Evolutionary conservation across 768 basidiomycete genomes (phyloP), one percentile per base, ranked within the genome.

Genomic region (Neoboletus magnificus): DNA sequence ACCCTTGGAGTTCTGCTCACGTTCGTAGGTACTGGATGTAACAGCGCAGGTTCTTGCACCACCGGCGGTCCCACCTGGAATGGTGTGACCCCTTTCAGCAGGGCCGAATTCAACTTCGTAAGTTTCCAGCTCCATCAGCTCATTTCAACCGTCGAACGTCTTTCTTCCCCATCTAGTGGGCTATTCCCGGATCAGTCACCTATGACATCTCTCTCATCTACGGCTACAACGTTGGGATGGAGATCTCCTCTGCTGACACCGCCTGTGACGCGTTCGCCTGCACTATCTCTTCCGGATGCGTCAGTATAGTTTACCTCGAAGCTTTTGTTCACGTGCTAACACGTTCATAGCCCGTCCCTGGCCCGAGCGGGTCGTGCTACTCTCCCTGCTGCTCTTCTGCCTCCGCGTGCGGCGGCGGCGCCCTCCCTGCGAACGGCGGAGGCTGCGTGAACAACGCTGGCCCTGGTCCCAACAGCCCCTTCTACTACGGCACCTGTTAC

Each of bases 121-220:
- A 36, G 63, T 43, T 41, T 33, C 20, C 16, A 23, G 29, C 40
- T 10, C 37, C 9, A 15, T 4, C 1, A n/a, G 20, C 22, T 33
- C 5, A 13, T 37, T 46, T 47, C 25, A 8, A 2, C 5, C 18
- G 1, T 33, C 23, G 1, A 33, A 37, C 29, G 12, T 9, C 3
- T 25, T 5, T 20, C 23, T 41, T 33, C 45, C 9, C 33, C 9
- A 5, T 29, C 9, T 29, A 70, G 66, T 59, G 52, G 5, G 58
- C 70, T 13, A 61, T 68, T 11, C 60, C 68, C 2, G 68, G 68
- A 7, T 41, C 37, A 3, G 68, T 70, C 32, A 72, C 70, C 41
- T 70, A 70, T 22, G 70, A 72, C 30, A 71, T 72, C 23, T 72
- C 68, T 20, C 60, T 70, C 48, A 72, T 70, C 54, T 72, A 72